A percentile compares a stretch with the other conserved stretches of the same genome.
Evolutionary conservation across 169 alveolate genomes (phyloP).

Genomic region (Cryptosporidium sp.): DNA sequence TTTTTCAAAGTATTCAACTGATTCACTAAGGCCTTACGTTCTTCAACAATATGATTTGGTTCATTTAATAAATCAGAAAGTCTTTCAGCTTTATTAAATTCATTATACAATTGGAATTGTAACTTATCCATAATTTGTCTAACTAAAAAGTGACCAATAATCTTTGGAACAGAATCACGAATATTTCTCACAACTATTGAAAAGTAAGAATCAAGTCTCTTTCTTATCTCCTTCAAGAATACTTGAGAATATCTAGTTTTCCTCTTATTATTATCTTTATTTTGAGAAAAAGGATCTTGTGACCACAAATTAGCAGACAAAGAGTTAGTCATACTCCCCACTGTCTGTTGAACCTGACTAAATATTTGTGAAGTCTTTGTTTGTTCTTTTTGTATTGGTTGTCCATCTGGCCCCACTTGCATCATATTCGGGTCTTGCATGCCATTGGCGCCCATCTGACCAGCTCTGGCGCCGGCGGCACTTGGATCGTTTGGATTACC

Average conservation of each 20-base stretch:
- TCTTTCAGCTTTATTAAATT: conserved; percentile 83
- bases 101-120: conserved; percentile 86
- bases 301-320: conserved; percentile 63
- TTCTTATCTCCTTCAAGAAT: conserved; percentile 92
- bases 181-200: conserved; percentile 94
- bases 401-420: conserved; percentile 69
- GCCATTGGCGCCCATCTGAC: conserved; percentile 25
- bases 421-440: conserved; percentile 20
- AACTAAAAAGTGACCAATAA: conserved; percentile 93
- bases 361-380: conserved; percentile 65
- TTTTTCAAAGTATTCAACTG: conserved; percentile 84
- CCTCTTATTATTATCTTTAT: conserved; percentile 30
- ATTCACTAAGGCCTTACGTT: conserved; percentile 81
- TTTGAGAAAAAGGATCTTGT: conserved; percentile 67
- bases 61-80: conserved; percentile 84
- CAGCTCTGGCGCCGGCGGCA: conserved; percentile 38
- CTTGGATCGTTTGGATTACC: conserved; percentile 77
- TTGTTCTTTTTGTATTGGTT: conserved; percentile 60
- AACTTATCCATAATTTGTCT: conserved; percentile 86
- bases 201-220: conserved; percentile 95
- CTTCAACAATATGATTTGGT: conserved; percentile 87
- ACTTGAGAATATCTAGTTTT: conserved; percentile 64
- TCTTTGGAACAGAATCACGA: conserved; percentile 96
- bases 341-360: conserved; percentile 71
- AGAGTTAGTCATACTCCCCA: conserved; percentile 55